Evolutionary conservation across 2,329 filamentous ascomycete genomes (phyloP), one percentile per base, ranked within the genome.

Genomic region (Aschersonia sp.): DNA sequence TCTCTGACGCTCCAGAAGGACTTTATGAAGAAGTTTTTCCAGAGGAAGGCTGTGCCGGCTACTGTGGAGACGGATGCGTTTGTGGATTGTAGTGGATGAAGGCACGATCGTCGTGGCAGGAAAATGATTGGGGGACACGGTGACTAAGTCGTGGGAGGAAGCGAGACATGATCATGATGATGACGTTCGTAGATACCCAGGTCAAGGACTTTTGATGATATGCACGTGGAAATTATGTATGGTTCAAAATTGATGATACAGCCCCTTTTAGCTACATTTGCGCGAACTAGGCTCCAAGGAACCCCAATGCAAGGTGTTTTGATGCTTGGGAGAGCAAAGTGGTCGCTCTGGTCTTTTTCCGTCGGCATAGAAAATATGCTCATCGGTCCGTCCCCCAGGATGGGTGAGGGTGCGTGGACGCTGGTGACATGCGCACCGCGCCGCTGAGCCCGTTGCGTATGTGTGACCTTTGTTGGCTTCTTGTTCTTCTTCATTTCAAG

Each of bases 21-120:
- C 47, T 74, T 69, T 47, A 76, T 78, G 69, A 66, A 66, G 49
- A 70, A 58, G 6, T 78, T 72, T 50, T 51, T 71, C 30, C 57
- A 57, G 43, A 64, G 60, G 52, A 59, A 53, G 45, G 49, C 55
- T 40, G 40, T 48, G 30, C 41, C 50, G 30, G 44, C 40, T 4
- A 38, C 41, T 30, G 48, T 50, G 9, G 43, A 49, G 40, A 50
- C 29, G 1, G 20, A 43, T 28, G 12, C 20, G n/a, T 12, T 9
- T 9, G 35, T 4, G 35, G 29, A 10, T 38, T 40, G 42, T 47
- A 20, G 29, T 40, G 5, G 45, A 47, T 20, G 30, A 43, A 9
- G 38, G 47, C 29, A 50, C 43, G 10, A 57, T 59, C 31, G 52
- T 56, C 30, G 54, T 56, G 43, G 46, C 51, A 51, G 51, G 48